Evolutionary conservation across 805 yeast genomes (phyloP).

Genomic region (Cyberlindnera suaveolens): DNA sequence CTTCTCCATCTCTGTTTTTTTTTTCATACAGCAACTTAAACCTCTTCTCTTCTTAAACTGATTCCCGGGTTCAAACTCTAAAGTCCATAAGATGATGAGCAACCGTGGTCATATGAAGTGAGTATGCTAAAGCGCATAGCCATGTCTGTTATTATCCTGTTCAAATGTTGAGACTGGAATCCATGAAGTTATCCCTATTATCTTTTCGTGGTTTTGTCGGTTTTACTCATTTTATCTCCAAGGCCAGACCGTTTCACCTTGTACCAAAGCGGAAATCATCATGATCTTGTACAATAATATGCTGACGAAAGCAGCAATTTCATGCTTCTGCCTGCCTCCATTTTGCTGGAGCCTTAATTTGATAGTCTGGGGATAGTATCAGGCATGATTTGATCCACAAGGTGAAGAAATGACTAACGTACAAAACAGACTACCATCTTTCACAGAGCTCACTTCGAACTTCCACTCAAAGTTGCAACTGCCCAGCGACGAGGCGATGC

Average conservation of each 20-base stretch:
- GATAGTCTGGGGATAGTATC: too few relatives aligned
- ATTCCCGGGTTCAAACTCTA: not conserved
- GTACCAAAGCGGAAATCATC: conserved; percentile 6
- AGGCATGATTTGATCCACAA: too few relatives aligned
- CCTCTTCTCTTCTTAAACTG: too few relatives aligned
- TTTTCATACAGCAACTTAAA: too few relatives aligned
- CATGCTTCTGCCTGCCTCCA: not conserved
- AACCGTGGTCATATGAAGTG: conserved; percentile 2
- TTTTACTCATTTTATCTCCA: not conserved
- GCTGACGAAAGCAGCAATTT: not conserved
- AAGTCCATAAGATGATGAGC: not conserved
- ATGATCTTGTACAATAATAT: conserved; percentile 4
- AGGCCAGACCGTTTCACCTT: too few relatives aligned
- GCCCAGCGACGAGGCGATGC: not conserved
- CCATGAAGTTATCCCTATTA: not conserved
- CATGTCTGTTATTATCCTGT: not conserved
- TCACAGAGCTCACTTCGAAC: conserved; percentile 18
- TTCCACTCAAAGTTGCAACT: conserved; percentile 4
- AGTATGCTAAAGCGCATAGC: not conserved
- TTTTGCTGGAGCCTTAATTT: too few relatives aligned
- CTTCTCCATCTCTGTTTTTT: too few relatives aligned
- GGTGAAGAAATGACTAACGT: conserved; percentile 10
- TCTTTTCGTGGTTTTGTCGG: not conserved
- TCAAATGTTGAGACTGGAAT: not conserved
- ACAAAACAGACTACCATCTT: conserved; percentile 20